phyloP scores from a whole-genome alignment of 352 stramenopile species.

The Sclerospora graminicola region DNA sequence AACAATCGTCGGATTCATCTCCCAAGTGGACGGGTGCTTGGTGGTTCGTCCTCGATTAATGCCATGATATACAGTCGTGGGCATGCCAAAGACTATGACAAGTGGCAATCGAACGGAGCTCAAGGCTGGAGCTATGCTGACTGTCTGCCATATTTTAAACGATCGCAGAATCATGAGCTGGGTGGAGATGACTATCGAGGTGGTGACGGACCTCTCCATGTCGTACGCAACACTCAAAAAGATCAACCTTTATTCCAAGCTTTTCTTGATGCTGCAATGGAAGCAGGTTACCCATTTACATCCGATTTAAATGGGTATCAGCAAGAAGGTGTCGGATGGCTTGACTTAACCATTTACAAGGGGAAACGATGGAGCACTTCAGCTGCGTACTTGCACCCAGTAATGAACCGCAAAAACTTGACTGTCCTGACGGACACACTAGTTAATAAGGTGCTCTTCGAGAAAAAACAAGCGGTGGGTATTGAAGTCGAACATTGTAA shows the following conservation, averaged over 20 bases:
- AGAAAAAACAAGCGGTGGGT: constrained; percentile 51
- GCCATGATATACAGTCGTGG: constrained; percentile 83
- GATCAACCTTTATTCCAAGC: constrained; percentile 75
- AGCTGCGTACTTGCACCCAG: constrained; percentile 50
- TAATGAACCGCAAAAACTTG: constrained; percentile 44
- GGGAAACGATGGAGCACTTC: constrained; percentile 55
- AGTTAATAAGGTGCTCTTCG: constrained; percentile 70
- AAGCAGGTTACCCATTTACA: constrained; percentile 46
- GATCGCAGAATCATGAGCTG: constrained; percentile 55
- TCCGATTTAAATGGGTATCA: constrained; percentile 78
- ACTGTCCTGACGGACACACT: constrained; percentile 63
- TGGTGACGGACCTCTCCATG: constrained; percentile 52
- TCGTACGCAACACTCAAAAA: constrained; percentile 38
- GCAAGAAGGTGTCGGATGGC: constrained; percentile 77
- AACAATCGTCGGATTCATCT: constrained; percentile 59
- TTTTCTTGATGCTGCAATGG: constrained; percentile 49
- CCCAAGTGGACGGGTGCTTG: constrained; percentile 70
- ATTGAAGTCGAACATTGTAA: constrained; percentile 55
- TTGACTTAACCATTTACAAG: constrained; percentile 74
- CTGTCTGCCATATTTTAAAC: constrained; percentile 76
- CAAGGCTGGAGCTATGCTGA: constrained; percentile 72
- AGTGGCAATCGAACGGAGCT: constrained; percentile 52
- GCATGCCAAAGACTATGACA: constrained; percentile 69
- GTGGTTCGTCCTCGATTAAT: constrained; percentile 78
- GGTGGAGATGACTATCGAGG: constrained; percentile 59